Evolutionary conservation across 345 rosid genomes (phyloP).

Genomic region (Ceriops zippeliana): DNA sequence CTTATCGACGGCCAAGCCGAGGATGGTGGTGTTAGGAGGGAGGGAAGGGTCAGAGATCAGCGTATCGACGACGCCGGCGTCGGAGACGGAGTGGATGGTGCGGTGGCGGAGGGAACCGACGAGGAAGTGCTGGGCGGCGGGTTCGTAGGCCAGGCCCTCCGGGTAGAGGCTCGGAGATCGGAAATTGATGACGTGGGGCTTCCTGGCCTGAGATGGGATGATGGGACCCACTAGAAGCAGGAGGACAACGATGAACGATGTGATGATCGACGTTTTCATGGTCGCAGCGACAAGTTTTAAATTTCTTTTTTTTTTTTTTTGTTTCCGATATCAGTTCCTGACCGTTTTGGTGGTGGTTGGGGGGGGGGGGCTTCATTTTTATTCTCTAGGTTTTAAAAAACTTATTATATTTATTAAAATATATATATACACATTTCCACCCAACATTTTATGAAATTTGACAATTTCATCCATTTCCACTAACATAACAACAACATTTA

Average conservation of each 20-base stretch:
- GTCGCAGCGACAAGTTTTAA: no score
- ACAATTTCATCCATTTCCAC: no score
- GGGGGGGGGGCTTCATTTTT: no score
- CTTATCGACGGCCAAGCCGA: constrained; percentile 60
- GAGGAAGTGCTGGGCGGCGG: constrained; percentile 64
- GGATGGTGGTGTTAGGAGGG: constrained; percentile 54
- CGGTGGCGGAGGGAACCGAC: constrained; percentile 70
- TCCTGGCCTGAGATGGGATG: constrained; percentile 25
- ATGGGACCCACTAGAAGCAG: constrained; percentile 5
- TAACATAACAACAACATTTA: no score
- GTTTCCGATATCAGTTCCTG: no score
- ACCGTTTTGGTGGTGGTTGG: no score
- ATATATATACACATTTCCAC: no score
- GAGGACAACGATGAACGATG: constrained; percentile 9
- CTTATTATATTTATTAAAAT: no score
- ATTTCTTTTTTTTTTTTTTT: no score
- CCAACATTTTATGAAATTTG: no score
- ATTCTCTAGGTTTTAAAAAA: no score
- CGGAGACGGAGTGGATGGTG: constrained; percentile 64
- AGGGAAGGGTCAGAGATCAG: constrained; percentile 53
- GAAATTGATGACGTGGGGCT: constrained; percentile 60
- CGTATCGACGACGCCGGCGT: constrained; percentile 63
- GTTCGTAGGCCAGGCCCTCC: constrained; percentile 70
- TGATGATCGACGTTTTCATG: background rate
- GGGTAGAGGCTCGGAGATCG: constrained; percentile 67